A percentile compares a stretch with the other conserved stretches of the same genome.
Conservation (phyloP, 2,329 filamentous ascomycete species). For the Periconia macrospinosa region DNA sequence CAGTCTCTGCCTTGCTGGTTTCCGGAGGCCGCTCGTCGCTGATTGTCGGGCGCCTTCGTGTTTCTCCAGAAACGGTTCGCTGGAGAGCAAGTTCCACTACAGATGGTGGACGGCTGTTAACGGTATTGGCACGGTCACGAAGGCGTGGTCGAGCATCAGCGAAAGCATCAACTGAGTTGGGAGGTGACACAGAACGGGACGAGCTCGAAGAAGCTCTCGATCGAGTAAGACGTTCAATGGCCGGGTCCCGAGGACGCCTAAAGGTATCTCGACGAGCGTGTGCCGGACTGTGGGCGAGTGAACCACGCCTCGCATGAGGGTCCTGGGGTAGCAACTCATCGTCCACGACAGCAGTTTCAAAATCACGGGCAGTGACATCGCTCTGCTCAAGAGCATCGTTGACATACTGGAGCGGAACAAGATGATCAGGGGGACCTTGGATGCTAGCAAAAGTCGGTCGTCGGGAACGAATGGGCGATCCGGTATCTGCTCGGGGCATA, state of each 20-base stretch:
- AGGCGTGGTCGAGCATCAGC: conserved; percentile 74
- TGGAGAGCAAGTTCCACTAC: conserved; percentile 64
- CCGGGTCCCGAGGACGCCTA: conserved; percentile 42
- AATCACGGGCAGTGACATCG: conserved; percentile 67
- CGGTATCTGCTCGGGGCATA: conserved; percentile 62
- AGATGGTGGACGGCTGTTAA: conserved; percentile 59
- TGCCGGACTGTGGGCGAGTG: conserved; percentile 37
- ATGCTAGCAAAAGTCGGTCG: conserved; percentile 76
- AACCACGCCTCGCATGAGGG: conserved; percentile 56
- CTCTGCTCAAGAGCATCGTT: conserved; percentile 49
- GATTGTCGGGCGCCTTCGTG: conserved; percentile 63
- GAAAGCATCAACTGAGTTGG: conserved; percentile 97
- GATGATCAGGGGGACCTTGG: conserved; percentile 44
- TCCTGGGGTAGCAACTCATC: conserved; percentile 55
- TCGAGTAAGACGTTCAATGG: conserved; percentile 36
- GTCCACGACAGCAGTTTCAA: conserved; percentile 82
- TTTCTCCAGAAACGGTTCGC: conserved; percentile 70
- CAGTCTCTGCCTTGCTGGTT: conserved; percentile 62
- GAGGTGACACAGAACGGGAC: conserved; percentile 77
- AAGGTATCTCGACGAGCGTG: conserved; percentile 48
- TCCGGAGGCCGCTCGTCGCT: conserved; percentile 62
- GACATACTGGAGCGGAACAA: conserved; percentile 48
- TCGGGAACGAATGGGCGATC: conserved; percentile 52
- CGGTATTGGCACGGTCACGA: conserved; percentile 72
- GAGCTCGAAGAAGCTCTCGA: conserved; percentile 55